Evolutionary conservation across 768 basidiomycete genomes (phyloP).

Genomic region (Xanthoconium purpureum): DNA sequence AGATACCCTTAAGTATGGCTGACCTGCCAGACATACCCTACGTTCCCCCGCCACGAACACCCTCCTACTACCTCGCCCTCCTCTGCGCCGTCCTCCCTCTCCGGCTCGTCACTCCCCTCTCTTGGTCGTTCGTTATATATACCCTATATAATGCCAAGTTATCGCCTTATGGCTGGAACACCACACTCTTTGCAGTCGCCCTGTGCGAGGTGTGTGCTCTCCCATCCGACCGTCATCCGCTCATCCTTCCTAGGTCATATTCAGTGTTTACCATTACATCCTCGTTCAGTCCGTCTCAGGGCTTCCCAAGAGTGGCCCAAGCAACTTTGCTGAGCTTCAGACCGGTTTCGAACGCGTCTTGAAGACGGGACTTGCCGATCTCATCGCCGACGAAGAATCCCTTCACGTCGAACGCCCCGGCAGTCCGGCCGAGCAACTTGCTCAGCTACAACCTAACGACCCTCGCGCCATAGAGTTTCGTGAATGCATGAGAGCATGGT

Average conservation of each 20-base stretch:
- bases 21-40: constrained; percentile 37
- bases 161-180: constrained; percentile 40
- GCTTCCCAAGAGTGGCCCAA: constrained; percentile 42
- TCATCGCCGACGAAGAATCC: constrained; percentile 56
- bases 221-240: neutral
- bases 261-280: constrained; percentile 61
- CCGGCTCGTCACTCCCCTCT: constrained; percentile 58
- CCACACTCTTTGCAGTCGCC: constrained; percentile 46
- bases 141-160: constrained; percentile 43
- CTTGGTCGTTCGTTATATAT: constrained; percentile 60
- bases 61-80: constrained; percentile 60
- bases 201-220: constrained; percentile 52
- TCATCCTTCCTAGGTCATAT: constrained; percentile 50
- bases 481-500: constrained; percentile 59
- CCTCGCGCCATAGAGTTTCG: constrained; percentile 74
- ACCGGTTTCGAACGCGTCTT: constrained; percentile 59
- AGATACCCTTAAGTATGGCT: constrained; percentile 11
- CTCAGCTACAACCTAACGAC: constrained; percentile 57
- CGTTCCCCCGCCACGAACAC: constrained; percentile 37
- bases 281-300: constrained; percentile 48
- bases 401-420: constrained; percentile 48
- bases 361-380: constrained; percentile 58
- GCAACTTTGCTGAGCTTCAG: constrained; percentile 56
- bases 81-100: constrained; percentile 56
- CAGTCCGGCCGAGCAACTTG: constrained; percentile 59